Evolutionary conservation across 2,329 filamentous ascomycete species (phyloP), one percentile per base, ranked within the genome.

Genomic region (Fusarium sp.): DNA sequence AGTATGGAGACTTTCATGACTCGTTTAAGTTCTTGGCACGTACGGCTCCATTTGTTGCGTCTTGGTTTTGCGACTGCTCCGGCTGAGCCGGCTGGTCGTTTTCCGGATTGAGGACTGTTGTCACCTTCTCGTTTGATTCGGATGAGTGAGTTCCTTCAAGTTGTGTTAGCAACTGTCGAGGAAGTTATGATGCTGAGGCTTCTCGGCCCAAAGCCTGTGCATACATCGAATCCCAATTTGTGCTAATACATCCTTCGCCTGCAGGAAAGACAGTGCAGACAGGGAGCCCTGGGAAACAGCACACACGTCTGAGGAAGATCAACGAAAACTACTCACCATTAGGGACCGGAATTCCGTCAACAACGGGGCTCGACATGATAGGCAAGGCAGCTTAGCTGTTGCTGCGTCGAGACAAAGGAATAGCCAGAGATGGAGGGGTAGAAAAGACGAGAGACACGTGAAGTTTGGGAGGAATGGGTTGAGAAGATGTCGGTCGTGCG

Each of bases 101-200:
- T 32, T 67, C 62, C 22, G 65, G 60, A 40, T 73, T 70, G 6
- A 68, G 56, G 33, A 69, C 57, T 14, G 64, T 68, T 22, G 64
- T 65, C 45, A 71, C 69, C 48, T 74, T 75, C 53, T 73, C 67
- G 51, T 68, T 61, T 15, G 63, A 23, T 33, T 70, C 60, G 22
- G 39, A 52, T 17, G 43, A 33, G 6, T 57, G 40, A 10, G 48
- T n/a, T 15, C 40, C 69, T 71, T 39, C 14, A 14, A 3, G 10
- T 33, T 19, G 20, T 19, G 44, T 75, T 55, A 75, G 64, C 44
- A 27, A 37, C 6, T 52, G 15, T 37, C n/a, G 14, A 45, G 11
- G 17, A 17, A 37, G 32, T 46, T 23, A 39, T 49, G 39, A 33
- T 20, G 33, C 27, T 17, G 44, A 17, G 44, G 40, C 41, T 32